Evolutionary conservation across 768 basidiomycete species (phyloP).

Genomic region (Chiua virens): DNA sequence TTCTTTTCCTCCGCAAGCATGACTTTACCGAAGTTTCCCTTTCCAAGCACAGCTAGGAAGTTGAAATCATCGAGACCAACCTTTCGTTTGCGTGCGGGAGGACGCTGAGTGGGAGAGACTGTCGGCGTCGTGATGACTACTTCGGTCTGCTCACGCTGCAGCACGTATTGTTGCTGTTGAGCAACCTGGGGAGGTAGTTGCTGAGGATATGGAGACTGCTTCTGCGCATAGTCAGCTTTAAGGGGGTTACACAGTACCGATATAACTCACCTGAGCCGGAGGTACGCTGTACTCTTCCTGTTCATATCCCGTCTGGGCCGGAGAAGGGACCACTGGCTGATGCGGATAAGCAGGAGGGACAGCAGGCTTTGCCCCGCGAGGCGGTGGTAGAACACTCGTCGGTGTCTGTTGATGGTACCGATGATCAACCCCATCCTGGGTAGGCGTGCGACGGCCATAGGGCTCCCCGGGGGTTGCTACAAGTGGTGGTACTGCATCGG

Average conservation of each 20-base stretch:
- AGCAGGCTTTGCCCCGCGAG: constrained; percentile 39
- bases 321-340: constrained; percentile 31
- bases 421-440: constrained; percentile 39
- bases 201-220: constrained; percentile 26
- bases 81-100: constrained; percentile 65
- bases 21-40: constrained; percentile 99
- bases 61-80: constrained; percentile 99
- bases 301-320: constrained; percentile 24
- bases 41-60: constrained; percentile 96
- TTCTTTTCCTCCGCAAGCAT: constrained; percentile 99
- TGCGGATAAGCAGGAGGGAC: constrained; percentile 36
- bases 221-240: constrained; percentile 5
- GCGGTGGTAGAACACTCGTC: constrained; percentile 34
- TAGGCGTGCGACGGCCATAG: constrained; percentile 24
- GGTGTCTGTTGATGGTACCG: constrained; percentile 40
- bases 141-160: constrained; percentile 31
- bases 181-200: constrained; percentile 22
- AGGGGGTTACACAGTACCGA: background rate
- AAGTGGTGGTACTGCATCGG: constrained; percentile 34
- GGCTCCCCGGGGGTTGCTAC: constrained; percentile 17
- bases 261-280: constrained; percentile 23
- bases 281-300: constrained; percentile 26
- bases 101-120: constrained; percentile 39
- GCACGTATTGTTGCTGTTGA: constrained; percentile 23
- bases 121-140: constrained; percentile 27